Conservation (phyloP, 495 filamentous ascomycete species). For the Tuber borchii region DNA sequence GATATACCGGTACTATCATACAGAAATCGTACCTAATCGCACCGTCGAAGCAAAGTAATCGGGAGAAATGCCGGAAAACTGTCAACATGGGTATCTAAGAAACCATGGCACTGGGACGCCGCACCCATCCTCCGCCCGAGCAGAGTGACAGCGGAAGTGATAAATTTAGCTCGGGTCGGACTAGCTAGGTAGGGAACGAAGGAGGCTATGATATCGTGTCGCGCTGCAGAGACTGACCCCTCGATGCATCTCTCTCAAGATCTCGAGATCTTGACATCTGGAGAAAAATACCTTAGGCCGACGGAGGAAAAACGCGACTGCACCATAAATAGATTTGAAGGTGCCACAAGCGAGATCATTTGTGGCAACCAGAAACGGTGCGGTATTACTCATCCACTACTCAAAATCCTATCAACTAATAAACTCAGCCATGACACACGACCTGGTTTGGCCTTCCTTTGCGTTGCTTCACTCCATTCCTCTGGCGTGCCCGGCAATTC, state of each 20-base stretch:
- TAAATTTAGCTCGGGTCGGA: neutral
- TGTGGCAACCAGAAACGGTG: neutral
- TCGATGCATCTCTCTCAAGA: neutral
- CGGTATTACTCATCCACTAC: neutral
- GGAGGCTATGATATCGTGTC: neutral
- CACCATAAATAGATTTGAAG: neutral
- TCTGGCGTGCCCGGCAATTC: too few species aligned
- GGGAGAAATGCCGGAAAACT: neutral
- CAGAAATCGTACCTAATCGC: neutral
- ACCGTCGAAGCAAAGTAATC: neutral
- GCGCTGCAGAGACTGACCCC: neutral
- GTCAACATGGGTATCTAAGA: neutral
- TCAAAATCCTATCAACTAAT: neutral
- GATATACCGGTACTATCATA: neutral
- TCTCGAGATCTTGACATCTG: neutral
- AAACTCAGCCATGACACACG: neutral
- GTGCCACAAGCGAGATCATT: neutral
- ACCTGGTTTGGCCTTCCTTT: neutral
- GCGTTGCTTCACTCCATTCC: neutral
- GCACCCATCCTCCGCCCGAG: neutral
- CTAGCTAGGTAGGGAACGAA: neutral
- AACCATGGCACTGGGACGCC: neutral
- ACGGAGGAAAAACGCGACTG: neutral
- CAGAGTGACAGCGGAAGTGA: neutral
- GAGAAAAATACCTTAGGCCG: neutral